Base-by-base conservation (phyloP, 1,284 basidiomycete species). In the Anthracocystis panici-leucophaei region DNA sequence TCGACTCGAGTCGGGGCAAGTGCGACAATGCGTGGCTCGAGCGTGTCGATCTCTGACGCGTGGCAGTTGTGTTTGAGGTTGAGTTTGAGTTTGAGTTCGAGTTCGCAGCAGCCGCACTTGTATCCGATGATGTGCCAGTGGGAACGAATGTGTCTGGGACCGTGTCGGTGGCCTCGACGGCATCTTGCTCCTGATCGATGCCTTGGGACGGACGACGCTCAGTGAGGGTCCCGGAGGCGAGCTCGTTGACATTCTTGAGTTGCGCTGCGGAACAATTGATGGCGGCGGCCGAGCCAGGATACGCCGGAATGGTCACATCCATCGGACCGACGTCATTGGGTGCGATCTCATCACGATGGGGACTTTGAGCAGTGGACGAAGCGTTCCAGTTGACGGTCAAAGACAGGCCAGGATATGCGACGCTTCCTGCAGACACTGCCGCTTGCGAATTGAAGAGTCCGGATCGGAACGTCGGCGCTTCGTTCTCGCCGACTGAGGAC, bases 1-100 rank as follows among this genome's bases (percentile, higher is more conserved):
- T 78, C 42, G 80, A 81, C 54, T 80, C 71, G 46, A 81, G 74
- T 23, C 80, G 68, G 5, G 80, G 80, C 46, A 81, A 38, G 12
- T 81, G 80, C 38, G 78, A 81, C 25, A 81, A 61, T 12, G 69
- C 67, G 35, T 59, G 41, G 42, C 56, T 73, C 1, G 71, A 62
- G n/a, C 66, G 62, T 5, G 57, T 33, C 42, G 64, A 21, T 38
- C 64, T 53, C 41, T 51, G 61, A 33, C 65, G 63, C n/a, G 66
- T 48, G 11, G 54, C 54, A 10, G 16, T 44, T 20, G 61, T 51
- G 14, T 54, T 62, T 1, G 53, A 55, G 58, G 52, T 74, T 3
- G 35, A 38, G 35, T 38, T 38, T 38, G 33, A 33, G 33, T 6
- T 51, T 18, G 61, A 57, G 16, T 54, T 62, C 0, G 52, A 54